Evolutionary conservation across 257 asterid genomes (phyloP).

Genomic region (Eustoma russellianum): DNA sequence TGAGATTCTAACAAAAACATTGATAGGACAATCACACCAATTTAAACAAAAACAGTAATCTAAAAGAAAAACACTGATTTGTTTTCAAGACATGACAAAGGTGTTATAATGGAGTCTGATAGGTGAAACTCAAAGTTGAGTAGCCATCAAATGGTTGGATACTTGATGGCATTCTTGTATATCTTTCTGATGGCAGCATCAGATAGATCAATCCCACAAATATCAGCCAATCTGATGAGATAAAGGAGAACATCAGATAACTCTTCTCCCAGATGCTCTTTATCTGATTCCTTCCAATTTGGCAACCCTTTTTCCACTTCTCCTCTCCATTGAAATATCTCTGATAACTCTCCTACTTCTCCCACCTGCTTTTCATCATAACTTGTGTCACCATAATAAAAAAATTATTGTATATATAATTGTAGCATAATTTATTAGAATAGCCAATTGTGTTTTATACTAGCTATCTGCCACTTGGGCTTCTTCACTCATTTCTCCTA

Average conservation of each 20-base stretch:
- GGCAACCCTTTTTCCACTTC: constrained; percentile 55
- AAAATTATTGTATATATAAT: neutral
- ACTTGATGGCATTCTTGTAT: constrained; percentile 37
- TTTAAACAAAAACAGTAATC: no score
- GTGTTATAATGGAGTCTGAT: no score
- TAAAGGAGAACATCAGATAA: constrained; percentile 51
- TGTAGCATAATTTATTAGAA: neutral
- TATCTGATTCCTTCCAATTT: constrained; percentile 51
- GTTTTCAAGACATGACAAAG: no score
- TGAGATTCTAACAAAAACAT: no score
- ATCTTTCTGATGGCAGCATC: constrained; percentile 42
- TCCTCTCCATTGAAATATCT: constrained; percentile 60
- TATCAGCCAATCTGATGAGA: constrained; percentile 46
- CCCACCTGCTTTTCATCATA: constrained; percentile 24
- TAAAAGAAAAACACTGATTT: no score
- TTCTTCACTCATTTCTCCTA: no score
- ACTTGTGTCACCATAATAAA: no score
- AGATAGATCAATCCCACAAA: constrained; percentile 50
- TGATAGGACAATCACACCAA: no score
- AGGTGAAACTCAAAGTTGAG: no score
- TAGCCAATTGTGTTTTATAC: neutral
- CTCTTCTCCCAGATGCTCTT: constrained; percentile 57
- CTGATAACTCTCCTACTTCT: constrained; percentile 55
- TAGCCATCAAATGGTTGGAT: constrained; percentile 19
- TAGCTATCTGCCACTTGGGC: no score